Evolutionary conservation across 495 filamentous ascomycete genomes (phyloP), one percentile per base, ranked within the genome.

Genomic region (Lepidopterella palustris): DNA sequence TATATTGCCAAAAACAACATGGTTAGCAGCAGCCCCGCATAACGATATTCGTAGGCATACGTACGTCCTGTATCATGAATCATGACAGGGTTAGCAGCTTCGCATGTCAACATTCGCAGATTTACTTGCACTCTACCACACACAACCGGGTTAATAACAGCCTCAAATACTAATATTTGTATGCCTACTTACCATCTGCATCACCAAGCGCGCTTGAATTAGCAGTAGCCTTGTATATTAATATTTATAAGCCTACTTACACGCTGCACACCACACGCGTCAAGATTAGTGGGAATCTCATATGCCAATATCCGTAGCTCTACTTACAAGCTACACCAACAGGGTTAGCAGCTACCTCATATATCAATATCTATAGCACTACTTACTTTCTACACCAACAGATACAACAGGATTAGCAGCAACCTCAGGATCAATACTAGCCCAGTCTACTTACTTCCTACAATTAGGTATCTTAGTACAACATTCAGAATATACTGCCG

Each of bases 221-320:
- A 58, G 55, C 18, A 58, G 55, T 18, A 58, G 55, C 55, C 55
- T 58, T 35, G 31, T 15, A 35, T 31, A 18, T 31, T 50, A 58
- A 24, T 13, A 31, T 58, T 58, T 50, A 31, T 21, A 58, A 42
- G 42, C 32, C 20, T 28, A 58, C 55, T 49, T 58, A 58, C 55
- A 2, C 1, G 5, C 55, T 58, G 25, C 25, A 26, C 31, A 35
- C 31, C 15, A 35, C 6, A 35, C 31, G 31, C 15, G 31, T 15
- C 15, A 35, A 15, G 15, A 35, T 35, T 35, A 35, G 31, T 15
- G 15, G 31, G 6, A 35, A 15, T 15, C 31, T 35, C 31, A 15
- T 15, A 35, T 35, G 31, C 31, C 15, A 35, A 15, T 35, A 35
- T 35, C 15, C 15, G 31, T 15, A 35, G 31, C 6, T 35, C 31